Evolutionary conservation across 1,284 basidiomycete genomes (phyloP), one percentile per base, ranked within the genome.

Genomic region (Thelephora terrestris): DNA sequence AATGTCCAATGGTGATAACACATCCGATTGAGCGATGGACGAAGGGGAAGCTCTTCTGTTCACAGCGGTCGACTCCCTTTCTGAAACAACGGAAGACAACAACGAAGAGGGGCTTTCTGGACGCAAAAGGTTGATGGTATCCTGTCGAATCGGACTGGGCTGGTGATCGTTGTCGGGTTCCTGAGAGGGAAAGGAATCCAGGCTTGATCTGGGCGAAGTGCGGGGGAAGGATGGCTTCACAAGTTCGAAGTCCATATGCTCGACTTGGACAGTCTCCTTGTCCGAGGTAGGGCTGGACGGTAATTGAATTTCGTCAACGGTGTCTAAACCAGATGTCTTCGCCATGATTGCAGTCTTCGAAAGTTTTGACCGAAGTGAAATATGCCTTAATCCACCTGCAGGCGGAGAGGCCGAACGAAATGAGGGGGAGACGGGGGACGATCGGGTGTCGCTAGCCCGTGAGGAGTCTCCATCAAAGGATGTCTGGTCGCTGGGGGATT

Each of bases 241-340:
- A 20, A 88, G 73, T 64, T 88, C 84, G 56, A 89, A 89, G 58
- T 88, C 85, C 69, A 80, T 81, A 56, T 88, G 81, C 57, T 85
- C 68, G 9, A 88, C 80, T 49, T 87, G 84, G 6, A 89, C 72
- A 2, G 66, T 75, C 53, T 76, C 69, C 32, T 67, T 65, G 18
- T 66, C 65, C 5, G 39, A 55, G 29, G 5, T 32, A 12, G 20
- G 47, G 52, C 52, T 65, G 50, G 46, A 58, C 46, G 53, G 64
- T 49, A 42, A 21, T 63, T 48, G 49, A 58, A 51, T 52, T 63
- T 21, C 58, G 63, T 60, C 51, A 67, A 42, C 36, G 62, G 50
- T 12, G n/a, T n/a, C 39, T 5, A 16, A 42, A 14, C 39, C 39
- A 42, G 21, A n/a, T 23, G 39, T 20, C 45, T 66, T 71, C 10